Evolutionary conservation across 805 yeast species (phyloP).

Genomic region (Yamadazyma akitaensis): DNA sequence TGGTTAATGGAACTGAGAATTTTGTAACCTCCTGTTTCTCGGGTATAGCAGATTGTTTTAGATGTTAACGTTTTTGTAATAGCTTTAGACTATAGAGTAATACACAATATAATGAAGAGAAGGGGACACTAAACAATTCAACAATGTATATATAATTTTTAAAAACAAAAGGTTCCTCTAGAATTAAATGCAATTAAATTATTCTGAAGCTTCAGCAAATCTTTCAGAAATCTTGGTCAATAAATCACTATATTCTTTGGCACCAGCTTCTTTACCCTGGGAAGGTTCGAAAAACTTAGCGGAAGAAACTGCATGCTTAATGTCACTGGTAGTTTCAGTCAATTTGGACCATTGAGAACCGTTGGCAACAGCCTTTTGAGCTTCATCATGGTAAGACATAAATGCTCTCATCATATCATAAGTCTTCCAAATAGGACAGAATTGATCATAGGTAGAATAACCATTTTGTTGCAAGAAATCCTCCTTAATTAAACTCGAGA

Average conservation of each 20-base stretch:
- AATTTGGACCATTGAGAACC: conserved; percentile 96
- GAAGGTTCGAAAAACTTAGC: conserved; percentile 96
- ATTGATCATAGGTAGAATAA: conserved; percentile 95
- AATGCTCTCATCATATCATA: conserved; percentile 97
- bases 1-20: conserved; percentile 12
- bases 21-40: conserved; percentile 12
- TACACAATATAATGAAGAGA: not conserved
- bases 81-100: not conserved
- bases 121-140: not conserved
- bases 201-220: conserved; percentile 95
- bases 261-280: conserved; percentile 77
- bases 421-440: conserved; percentile 99
- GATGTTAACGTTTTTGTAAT: not conserved
- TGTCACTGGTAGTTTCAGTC: conserved; percentile 83
- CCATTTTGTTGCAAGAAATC: conserved; percentile 99
- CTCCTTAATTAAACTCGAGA: conserved; percentile 86
- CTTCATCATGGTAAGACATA: conserved; percentile 89
- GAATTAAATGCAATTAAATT: conserved; percentile 16
- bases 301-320: conserved; percentile 89
- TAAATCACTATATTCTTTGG: conserved; percentile 73
- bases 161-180: conserved; percentile 2
- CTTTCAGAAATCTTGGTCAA: conserved; percentile 75
- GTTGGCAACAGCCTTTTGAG: conserved; percentile 91
- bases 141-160: conserved; percentile 1
- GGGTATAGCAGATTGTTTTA: not conserved